Evolutionary conservation across 805 yeast genomes (phyloP).

Genomic region (Grigorovia transvaalensis): DNA sequence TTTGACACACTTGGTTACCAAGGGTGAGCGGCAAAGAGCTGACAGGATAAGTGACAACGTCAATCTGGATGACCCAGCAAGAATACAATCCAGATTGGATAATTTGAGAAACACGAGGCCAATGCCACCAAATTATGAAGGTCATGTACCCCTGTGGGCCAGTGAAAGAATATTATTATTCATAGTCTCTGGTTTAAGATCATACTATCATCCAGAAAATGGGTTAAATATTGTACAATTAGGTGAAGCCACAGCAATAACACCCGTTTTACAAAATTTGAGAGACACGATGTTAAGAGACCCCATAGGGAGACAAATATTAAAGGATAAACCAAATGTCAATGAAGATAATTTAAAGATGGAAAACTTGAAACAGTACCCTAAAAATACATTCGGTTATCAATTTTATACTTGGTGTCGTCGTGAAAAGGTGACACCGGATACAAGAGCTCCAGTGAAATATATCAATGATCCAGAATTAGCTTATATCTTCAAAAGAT

Average conservation of each 20-base stretch:
- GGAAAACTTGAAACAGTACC: conserved; percentile 47
- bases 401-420: conserved; percentile 77
- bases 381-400: conserved; percentile 63
- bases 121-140: conserved; percentile 42
- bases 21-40: conserved; percentile 45
- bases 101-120: conserved; percentile 20
- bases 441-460: conserved; percentile 79
- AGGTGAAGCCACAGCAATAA: conserved; percentile 85
- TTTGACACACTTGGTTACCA: conserved; percentile 19
- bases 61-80: conserved; percentile 27
- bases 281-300: conserved; percentile 68
- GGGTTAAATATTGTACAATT: conserved; percentile 68
- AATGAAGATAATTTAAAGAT: conserved; percentile 61
- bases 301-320: conserved; percentile 63
- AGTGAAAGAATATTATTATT: conserved; percentile 58
- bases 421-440: conserved; percentile 85
- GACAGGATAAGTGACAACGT: conserved; percentile 40
- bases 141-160: conserved; percentile 64
- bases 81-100: conserved; percentile 21
- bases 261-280: conserved; percentile 49
- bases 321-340: conserved; percentile 74
- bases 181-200: conserved; percentile 65
- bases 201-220: conserved; percentile 65
- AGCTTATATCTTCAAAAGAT: conserved; percentile 87
- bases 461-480: conserved; percentile 83